Evolutionary conservation across 2,329 filamentous ascomycete genomes (phyloP), one percentile per base, ranked within the genome.

Genomic region (Colletotrichum neosansevieriae): DNA sequence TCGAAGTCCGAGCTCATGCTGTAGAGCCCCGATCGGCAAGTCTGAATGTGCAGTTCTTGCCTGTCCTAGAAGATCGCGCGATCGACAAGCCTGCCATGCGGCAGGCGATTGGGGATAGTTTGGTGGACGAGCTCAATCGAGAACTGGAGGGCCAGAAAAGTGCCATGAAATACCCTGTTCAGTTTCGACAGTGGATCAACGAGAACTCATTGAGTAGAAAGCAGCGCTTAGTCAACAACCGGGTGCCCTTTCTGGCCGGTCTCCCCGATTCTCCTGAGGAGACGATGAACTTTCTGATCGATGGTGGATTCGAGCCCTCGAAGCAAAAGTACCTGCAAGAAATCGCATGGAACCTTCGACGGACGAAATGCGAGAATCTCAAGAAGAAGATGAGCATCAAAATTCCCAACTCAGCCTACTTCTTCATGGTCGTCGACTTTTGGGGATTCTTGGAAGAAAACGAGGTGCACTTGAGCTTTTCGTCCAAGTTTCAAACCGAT

Each of bases 391-490:
- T 92, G 61, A 89, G 88, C 54, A 86, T 94, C 56, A 84, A 81
- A 1, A 79, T 94, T 0, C 84, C 85, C 0, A 82, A 84, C 7
- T 92, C 91, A 0, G 87, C 90, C 0, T 89, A 88, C 51, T 79
- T 89, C 0, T 87, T 85, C 67, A 94, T 94, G 79, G 84, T 92
- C 0, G 86, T 90, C 0, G 92, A 95, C 75, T 92, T 92, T 24
- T 79, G 79, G 0, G 85, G 84, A 0, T 79, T 87, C 0, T 75
- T 95, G 0, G 78, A 86, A 57, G 89, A 91, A 44, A 87, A 86
- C 1, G 89, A 94, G 71, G 83, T 94, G 0, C 89, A 92, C 42
- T 73, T 94, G 0, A 84, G 86, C 0, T 94, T 94, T 70, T 92
- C 91, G 0, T 81, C 81, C n/a, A 84, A 85, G n/a, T 91, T 93